A percentile compares a stretch with the other conserved stretches of the same genome.
Evolutionary conservation across 1,139 yeast species (phyloP).

Genomic region (Protomyces inundatus): DNA sequence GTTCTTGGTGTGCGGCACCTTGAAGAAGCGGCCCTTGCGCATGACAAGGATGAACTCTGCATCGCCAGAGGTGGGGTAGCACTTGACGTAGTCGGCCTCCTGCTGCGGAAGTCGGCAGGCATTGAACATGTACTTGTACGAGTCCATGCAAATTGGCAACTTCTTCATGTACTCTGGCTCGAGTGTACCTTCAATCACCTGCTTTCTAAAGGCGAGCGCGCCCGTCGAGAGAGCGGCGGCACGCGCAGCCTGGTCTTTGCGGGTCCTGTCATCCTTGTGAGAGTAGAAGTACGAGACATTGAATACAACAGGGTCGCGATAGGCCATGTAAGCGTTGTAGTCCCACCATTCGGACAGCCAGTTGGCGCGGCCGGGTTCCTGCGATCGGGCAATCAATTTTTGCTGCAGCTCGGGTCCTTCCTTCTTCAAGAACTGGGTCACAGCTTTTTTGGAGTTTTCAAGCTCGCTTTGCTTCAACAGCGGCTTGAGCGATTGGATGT

Average conservation of each 20-base stretch:
- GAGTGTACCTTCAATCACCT: constrained; percentile 41
- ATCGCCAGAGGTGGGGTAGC: constrained; percentile 49
- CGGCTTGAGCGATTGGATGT: constrained; percentile 70
- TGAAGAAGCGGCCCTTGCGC: constrained; percentile 75
- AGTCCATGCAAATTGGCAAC: constrained; percentile 87
- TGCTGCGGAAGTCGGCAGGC: constrained; percentile 73
- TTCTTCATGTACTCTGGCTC: constrained; percentile 78
- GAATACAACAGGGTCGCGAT: constrained; percentile 90
- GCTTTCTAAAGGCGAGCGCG: constrained; percentile 41
- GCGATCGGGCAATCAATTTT: constrained; percentile 57
- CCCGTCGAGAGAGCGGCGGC: constrained; percentile 52
- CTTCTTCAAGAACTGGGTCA: constrained; percentile 62
- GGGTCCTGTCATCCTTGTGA: constrained; percentile 59
- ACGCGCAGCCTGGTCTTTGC: constrained; percentile 72
- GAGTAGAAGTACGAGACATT: constrained; percentile 86
- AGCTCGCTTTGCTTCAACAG: constrained; percentile 55
- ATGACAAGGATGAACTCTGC: constrained; percentile 63
- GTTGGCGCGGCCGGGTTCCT: constrained; percentile 56
- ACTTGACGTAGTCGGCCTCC: constrained; percentile 48
- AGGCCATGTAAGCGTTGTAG: constrained; percentile 82
- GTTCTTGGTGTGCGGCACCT: constrained; percentile 53
- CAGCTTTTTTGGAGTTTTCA: constrained; percentile 52
- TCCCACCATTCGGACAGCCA: constrained; percentile 97
- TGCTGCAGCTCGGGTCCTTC: constrained; percentile 64
- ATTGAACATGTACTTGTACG: constrained; percentile 87